Base-by-base conservation (phyloP, 2,329 filamentous ascomycete genomes). In the Cryphonectria parasitica region DNA sequence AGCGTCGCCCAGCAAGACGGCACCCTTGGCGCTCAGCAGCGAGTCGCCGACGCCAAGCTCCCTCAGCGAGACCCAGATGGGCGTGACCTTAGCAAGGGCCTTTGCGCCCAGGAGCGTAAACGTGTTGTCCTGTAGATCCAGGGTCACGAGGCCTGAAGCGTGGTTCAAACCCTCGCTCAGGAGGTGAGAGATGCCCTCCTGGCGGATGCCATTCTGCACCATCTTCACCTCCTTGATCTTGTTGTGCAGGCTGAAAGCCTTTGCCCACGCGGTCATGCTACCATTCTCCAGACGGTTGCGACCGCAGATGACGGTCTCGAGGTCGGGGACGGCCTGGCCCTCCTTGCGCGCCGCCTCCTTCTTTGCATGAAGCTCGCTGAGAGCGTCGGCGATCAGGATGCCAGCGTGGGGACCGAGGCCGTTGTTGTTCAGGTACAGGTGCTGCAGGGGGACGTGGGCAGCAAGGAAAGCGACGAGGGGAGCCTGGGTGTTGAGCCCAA, bases 401-500 rank as follows among this genome's bases (percentile, higher is more conserved):
- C 96, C 96, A 13, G 95, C 95, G 73, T 94, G 91, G 31, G 96
- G 96, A 17, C 96, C 96, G 52, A 99, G 89, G 39, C 96, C 96
- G 81, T 99, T 99, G 87, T 99, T 99, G 87, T 98, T 98, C 71
- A 99, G 90, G 82, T 97, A 94, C 39, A 99, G 89, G 81, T 98
- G 95, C 81, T 95, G 94, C 58, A 99, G 90, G 2, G 96, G 95
- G 3, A 92, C 89, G 82, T 98, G 95, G 71, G 91, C 88, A 69
- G 92, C 91, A 73, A 99, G 89, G 84, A 99, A 99, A 72, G 93
- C 92, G 75, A 97, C 93, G 64, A 99, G 89, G 13, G 95, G 96
- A 49, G 93, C 94, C 80, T 97, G 92, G 22, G 94, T 97, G 83
- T 97, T 98, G 73, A 98, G 89, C 69, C 96, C 96, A 78, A 99